Conservation (phyloP, 352 stramenopile genomes). For the Phytophthora litchii region DNA sequence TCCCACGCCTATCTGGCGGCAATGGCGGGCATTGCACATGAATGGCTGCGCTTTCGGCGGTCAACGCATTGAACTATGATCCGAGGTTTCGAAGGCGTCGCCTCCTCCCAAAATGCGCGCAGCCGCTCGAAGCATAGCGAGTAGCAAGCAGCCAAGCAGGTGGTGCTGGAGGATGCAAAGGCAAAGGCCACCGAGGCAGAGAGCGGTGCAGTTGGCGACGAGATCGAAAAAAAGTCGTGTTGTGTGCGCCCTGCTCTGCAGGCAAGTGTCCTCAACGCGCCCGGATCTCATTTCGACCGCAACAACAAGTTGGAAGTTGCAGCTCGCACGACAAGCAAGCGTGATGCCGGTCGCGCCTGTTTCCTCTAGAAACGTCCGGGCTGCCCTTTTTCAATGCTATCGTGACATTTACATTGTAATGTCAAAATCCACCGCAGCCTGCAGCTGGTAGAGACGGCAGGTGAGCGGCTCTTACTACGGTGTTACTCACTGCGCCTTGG, state of each 20-base stretch:
- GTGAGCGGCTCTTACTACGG: slow-evolving; percentile 10
- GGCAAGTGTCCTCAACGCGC: background rate
- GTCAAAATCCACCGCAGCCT: slow-evolving; percentile 14
- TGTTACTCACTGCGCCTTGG: slow-evolving; percentile 13
- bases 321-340: slow-evolving; percentile 5
- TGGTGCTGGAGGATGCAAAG: slow-evolving; percentile 1
- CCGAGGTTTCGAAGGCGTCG: slow-evolving; percentile 1
- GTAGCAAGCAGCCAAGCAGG: slow-evolving; percentile 5
- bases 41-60: too few relatives aligned
- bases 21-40: background rate
- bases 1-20: slow-evolving; percentile 9
- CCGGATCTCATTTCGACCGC: background rate
- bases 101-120: background rate
- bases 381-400: slow-evolving; percentile 17
- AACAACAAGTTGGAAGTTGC: background rate
- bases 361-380: slow-evolving; percentile 21
- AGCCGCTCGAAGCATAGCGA: slow-evolving; percentile 18
- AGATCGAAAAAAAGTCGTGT: slow-evolving; percentile 28
- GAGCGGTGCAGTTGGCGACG: slow-evolving; percentile 29
- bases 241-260: slow-evolving; percentile 1
- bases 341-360: slow-evolving; percentile 14
- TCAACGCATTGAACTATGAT: slow-evolving; percentile 6
- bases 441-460: background rate
- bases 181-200: slow-evolving; percentile 10
- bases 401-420: slow-evolving; percentile 22